Base-by-base conservation (phyloP, 108 stramenopile species). In the Cyclotella baltica region DNA sequence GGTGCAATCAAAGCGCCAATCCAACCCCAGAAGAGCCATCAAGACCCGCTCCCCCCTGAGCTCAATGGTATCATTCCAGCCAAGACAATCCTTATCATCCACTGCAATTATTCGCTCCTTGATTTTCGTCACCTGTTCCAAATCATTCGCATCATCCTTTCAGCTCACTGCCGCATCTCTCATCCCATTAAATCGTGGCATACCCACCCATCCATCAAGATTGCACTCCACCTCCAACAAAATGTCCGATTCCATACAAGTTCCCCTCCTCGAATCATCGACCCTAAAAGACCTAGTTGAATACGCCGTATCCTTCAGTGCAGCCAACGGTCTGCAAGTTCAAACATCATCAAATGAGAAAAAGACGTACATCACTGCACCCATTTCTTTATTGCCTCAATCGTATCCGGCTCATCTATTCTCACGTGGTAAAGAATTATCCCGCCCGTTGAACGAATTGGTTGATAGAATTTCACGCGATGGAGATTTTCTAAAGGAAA, bases 381-480 rank as follows among this genome's bases (percentile, higher is more conserved):
- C 97, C 47, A 83, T 96, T 71, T 93, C 97, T 18, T 81, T 98
- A 23, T 66, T 93, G 23, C 97, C 96, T 25, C 93, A 90, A 70
- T 85, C 82, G 27, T 95, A 88, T 72, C 95, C 98, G 6, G 57
- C 61, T 16, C 36, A 50, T 18, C 91, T 88, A 56, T 96, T 96
- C 76, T 72, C 62, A 0, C 72, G 80, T 27, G 95, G 90, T 2
- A 51, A 70, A 34, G n/a, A 43, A 6, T 64, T 98, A 27, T 92
- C 94, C 4, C 83, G 89, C 1, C 76, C 84, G 0, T 97, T 96
- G 64, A 97, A 96, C 62, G 53, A 55, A 34, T 78, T 99, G 55
- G 96, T 98, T 28, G 96, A 98, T 70, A 73, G 85, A 15, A 89
- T 97, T 52, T 83, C 88, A 50, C 86, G 89, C 23, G 96, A 99